Evolutionary conservation across 805 yeast species (phyloP).

Genomic region (Saccharomycopsis capsularis): DNA sequence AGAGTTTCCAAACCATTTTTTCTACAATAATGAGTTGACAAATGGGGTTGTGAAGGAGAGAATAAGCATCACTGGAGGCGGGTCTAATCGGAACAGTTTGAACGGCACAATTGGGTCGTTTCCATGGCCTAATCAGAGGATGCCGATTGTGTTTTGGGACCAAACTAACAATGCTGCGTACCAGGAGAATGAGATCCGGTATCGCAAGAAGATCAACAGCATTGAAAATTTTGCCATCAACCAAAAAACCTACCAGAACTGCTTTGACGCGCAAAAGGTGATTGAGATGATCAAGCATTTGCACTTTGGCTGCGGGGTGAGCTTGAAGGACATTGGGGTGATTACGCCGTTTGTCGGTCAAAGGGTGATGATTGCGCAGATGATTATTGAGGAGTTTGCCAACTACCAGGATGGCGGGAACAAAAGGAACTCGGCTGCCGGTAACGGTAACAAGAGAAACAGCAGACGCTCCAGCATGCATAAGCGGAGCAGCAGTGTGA

Average conservation of each 20-base stretch:
- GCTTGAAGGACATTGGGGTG: conserved; percentile 48
- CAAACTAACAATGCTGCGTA: conserved; percentile 29
- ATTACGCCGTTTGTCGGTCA: conserved; percentile 61
- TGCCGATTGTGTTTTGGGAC: conserved; percentile 58
- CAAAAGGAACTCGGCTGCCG: too few species aligned
- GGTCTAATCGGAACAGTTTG: background rate
- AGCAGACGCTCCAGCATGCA: background rate
- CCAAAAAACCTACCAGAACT: conserved; percentile 20
- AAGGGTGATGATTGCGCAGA: conserved; percentile 28
- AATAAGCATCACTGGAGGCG: background rate
- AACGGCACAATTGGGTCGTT: background rate
- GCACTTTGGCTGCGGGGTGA: conserved; percentile 41
- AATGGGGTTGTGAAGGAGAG: conserved; percentile 37
- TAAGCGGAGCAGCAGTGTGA: background rate
- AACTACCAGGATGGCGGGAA: background rate
- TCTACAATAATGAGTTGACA: conserved; percentile 53
- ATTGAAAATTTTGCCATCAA: conserved; percentile 21
- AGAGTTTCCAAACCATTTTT: conserved; percentile 54
- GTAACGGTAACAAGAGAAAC: background rate
- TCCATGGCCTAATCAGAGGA: conserved; percentile 47
- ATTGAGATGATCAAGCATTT: conserved; percentile 32
- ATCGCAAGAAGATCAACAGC: conserved; percentile 25
- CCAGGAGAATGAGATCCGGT: conserved; percentile 50
- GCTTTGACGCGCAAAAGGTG: conserved; percentile 11
- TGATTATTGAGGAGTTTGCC: conserved; percentile 16